Conservation (phyloP, 1,284 basidiomycete genomes). For the Neolentinus lepideus region DNA sequence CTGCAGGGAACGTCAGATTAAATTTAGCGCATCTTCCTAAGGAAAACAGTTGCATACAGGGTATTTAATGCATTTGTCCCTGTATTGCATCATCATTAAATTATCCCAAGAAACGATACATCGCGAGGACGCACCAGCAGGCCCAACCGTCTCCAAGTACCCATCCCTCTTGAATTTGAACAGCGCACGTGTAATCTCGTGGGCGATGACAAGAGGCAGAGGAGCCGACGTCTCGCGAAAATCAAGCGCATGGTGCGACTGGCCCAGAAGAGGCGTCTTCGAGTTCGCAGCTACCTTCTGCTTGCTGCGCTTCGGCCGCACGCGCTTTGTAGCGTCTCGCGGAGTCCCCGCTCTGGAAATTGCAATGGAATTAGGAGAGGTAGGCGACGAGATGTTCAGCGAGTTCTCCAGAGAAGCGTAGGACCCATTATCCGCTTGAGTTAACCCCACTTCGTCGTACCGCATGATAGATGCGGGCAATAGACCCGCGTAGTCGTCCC, state of each 20-base stretch:
- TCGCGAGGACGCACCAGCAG: conserved; percentile 40
- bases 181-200: conserved; percentile 64
- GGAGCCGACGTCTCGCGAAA: conserved; percentile 58
- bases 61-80: conserved; percentile 63
- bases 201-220: conserved; percentile 72
- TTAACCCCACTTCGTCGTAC: conserved; percentile 32
- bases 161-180: conserved; percentile 76
- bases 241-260: conserved; percentile 51
- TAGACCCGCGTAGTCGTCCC: conserved; percentile 57
- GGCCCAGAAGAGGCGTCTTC: conserved; percentile 53
- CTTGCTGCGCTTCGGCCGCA: conserved; percentile 61
- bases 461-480: conserved; percentile 54
- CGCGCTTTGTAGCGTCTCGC: conserved; percentile 56
- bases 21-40: background rate
- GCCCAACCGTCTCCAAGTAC: conserved; percentile 77
- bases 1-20: conserved; percentile 26
- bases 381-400: background rate
- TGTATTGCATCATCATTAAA: conserved; percentile 30
- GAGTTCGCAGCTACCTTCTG: conserved; percentile 26
- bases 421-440: conserved; percentile 19
- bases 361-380: background rate
- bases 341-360: background rate
- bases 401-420: background rate
- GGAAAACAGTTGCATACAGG: conserved; percentile 33
- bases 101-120: background rate